Evolutionary conservation across 1,284 basidiomycete genomes (phyloP).

Genomic region (Leccinum solheimii): DNA sequence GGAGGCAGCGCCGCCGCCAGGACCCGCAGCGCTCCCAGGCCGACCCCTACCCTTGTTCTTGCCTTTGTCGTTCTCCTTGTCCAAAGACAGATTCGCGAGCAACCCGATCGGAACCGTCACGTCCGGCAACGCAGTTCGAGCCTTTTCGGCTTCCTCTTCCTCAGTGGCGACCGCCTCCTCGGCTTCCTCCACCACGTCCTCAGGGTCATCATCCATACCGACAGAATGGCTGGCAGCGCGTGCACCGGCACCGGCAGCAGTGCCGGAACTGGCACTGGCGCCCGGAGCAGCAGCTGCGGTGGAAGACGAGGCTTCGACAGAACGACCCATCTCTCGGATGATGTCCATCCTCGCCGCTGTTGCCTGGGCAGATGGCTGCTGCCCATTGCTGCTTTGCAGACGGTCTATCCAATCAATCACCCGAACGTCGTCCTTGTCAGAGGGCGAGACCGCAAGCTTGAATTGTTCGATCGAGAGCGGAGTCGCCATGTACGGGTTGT

Average conservation of each 20-base stretch:
- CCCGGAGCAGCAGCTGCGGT: background rate
- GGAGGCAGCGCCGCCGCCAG: constrained; percentile 6
- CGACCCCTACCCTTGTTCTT: constrained; percentile 36
- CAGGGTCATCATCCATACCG: constrained; percentile 9
- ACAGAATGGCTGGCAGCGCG: background rate
- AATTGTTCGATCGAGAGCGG: constrained; percentile 76
- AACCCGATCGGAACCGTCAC: constrained; percentile 70
- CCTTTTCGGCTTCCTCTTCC: constrained; percentile 41
- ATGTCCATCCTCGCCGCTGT: constrained; percentile 28
- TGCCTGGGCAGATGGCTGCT: constrained; percentile 23
- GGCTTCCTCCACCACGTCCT: constrained; percentile 24
- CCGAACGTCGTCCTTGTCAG: constrained; percentile 64
- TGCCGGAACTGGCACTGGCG: background rate
- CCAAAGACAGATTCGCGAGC: constrained; percentile 68
- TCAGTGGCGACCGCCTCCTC: constrained; percentile 30
- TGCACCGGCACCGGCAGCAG: background rate
- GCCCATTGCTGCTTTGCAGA: constrained; percentile 39
- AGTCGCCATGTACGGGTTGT: constrained; percentile 75
- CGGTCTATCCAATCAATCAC: constrained; percentile 71
- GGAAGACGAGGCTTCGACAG: constrained; percentile 31
- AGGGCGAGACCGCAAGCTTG: constrained; percentile 69
- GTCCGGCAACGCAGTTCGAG: constrained; percentile 58
- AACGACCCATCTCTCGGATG: constrained; percentile 30
- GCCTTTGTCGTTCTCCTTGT: constrained; percentile 45
- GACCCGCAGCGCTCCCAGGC: constrained; percentile 11